Base-by-base conservation (phyloP, 495 filamentous ascomycete genomes). In the Penicillium goetzii region DNA sequence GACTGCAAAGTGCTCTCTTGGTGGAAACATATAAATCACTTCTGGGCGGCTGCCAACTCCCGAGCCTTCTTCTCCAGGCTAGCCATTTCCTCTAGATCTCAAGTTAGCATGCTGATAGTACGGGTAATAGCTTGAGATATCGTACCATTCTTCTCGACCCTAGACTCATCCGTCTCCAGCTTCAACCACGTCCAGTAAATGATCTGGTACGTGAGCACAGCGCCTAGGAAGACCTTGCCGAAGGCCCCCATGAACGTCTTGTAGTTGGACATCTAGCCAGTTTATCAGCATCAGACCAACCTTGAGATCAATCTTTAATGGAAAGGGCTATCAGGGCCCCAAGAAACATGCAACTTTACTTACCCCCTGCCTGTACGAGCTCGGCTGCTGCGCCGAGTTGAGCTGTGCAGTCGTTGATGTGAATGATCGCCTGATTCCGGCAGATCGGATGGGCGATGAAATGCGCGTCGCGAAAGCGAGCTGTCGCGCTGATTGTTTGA, bases 151-250 rank as follows among this genome's bases (percentile, higher is more conserved):
- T 86, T 86, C 49, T 88, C 81, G 12, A 81, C 77, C 76, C 86
- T 90, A 32, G 82, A 78, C 73, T 93, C 91, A 62, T 91, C 81
- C 58, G 80, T 83, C 77, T 97, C 94, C n/a, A 98, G 80, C 77
- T 91, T 95, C 75, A 86, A 61, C 95, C 94, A 99, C 23, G 80
- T 77, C 85, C 86, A 96, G 76, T 97, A 96, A 26, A 86, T 75
- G 11, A 91, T 69, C 74, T 99, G 95, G 77, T 97, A 99, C 0
- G 89, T 91, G 74, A 96, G 89, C 25, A 97, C 80, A 15, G 92
- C 91, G 55, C 92, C 87, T 10, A 97, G 83, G 68, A 96, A 89
- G 61, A 90, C 89, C 76, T 97, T 98, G 40, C 84, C 84, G 60
- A 98, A 84, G 14, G 95, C 93, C 8, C 89, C 82, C 28, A 84